Conservation (phyloP, 345 rosid species). For the Acer saccharum region DNA sequence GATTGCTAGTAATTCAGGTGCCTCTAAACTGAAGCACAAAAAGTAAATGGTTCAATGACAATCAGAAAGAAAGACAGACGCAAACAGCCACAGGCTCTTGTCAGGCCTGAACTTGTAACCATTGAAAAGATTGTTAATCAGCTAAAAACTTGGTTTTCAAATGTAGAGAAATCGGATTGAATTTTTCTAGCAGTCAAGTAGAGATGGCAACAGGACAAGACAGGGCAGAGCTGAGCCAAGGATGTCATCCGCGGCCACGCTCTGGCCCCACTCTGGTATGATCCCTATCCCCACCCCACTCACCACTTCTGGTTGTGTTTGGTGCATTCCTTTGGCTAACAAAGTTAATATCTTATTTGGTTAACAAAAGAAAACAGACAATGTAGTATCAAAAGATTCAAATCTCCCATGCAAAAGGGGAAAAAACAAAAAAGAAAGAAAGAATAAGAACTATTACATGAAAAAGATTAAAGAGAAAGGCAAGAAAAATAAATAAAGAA, state of each 20-base stretch:
- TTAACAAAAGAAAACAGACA: background rate
- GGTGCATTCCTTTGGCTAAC: background rate
- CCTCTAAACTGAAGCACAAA: background rate
- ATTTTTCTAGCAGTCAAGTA: background rate
- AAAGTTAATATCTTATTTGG: background rate
- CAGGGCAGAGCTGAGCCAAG: background rate
- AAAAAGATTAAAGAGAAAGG: no score
- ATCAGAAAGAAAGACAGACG: background rate
- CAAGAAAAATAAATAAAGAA: background rate
- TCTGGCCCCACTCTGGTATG: background rate
- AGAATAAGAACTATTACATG: no score
- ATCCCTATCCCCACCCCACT: background rate
- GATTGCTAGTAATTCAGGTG: slow-evolving; percentile 1
- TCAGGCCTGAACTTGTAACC: background rate
- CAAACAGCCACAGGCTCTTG: slow-evolving; percentile 1
- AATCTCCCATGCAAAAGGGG: no score
- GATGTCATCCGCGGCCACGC: background rate
- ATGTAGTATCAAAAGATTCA: no score
- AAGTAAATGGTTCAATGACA: background rate
- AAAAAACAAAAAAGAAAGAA: no score
- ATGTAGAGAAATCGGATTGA: background rate
- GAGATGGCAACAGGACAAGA: background rate
- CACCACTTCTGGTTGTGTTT: background rate
- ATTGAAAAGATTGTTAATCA: background rate
- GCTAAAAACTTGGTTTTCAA: background rate